These are phyloP conservation scores for Wickerhamiella parazyma DNA, from an alignment of 805 yeast genomes.

Conservation along the genomic window DNA sequence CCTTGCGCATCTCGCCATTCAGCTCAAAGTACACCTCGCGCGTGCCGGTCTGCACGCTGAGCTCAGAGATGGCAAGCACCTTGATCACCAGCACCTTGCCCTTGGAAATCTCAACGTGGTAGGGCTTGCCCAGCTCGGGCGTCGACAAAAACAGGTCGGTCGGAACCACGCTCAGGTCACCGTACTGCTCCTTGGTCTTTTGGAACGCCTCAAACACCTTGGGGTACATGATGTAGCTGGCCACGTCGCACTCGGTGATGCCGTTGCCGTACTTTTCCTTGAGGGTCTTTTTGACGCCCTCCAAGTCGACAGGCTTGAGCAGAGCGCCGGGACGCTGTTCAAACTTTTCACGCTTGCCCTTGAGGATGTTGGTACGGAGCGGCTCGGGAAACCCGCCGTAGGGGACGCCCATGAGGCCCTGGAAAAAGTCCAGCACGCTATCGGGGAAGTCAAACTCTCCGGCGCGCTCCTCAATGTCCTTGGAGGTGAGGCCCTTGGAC, in stretches of 20 bases:
- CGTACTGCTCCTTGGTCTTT: conserved; percentile 59
- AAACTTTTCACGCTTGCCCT: conserved; percentile 85
- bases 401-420: conserved; percentile 98
- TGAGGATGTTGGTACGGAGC: conserved; percentile 76
- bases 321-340: conserved; percentile 84
- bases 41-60: conserved; percentile 69
- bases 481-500: conserved; percentile 71
- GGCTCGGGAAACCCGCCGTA: conserved; percentile 99
- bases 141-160: conserved; percentile 83
- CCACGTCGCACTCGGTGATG: conserved; percentile 76
- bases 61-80: conserved; percentile 84
- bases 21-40: conserved; percentile 96
- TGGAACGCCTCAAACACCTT: conserved; percentile 86
- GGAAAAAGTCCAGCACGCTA: conserved; percentile 94
- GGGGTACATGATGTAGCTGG: conserved; percentile 95
- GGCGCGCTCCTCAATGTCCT: conserved; percentile 82
- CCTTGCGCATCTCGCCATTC: conserved; percentile 97
- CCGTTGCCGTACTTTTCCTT: conserved; percentile 50
- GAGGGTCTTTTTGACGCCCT: conserved; percentile 57
- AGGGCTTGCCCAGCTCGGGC: conserved; percentile 76
- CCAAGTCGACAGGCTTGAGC: conserved; percentile 72
- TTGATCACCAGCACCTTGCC: conserved; percentile 90
- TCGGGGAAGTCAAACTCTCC: conserved; percentile 94
- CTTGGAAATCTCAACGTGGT: conserved; percentile 77
- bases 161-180: conserved; percentile 89